A percentile compares a stretch with the other conserved stretches of the same genome.
Evolutionary conservation across 345 rosid species (phyloP).

Genomic region (Toxicodendron radicans): DNA sequence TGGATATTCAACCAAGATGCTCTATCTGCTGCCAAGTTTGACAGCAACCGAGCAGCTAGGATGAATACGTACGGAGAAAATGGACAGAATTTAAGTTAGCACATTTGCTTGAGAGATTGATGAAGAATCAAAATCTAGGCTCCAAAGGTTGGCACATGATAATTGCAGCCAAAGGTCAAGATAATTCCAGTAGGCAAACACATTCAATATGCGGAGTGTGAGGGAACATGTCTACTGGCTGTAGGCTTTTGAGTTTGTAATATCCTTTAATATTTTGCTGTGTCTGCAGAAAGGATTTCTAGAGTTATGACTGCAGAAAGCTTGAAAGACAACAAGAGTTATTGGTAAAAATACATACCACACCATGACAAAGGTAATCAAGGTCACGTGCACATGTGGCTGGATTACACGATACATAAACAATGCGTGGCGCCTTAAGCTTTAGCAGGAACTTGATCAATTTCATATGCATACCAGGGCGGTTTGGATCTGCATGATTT

Average conservation of each 20-base stretch:
- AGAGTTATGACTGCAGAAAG: slow-evolving; percentile 12
- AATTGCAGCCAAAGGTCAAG: slow-evolving; percentile 31
- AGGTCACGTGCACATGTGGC: slow-evolving; percentile 94
- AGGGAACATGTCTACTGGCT: slow-evolving; percentile 95
- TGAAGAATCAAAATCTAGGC: not conserved
- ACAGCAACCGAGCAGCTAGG: not conserved
- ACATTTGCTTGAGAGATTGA: not conserved
- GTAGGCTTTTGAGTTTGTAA: slow-evolving; percentile 70
- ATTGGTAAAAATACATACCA: slow-evolving; percentile 43
- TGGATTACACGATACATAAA: slow-evolving; percentile 92
- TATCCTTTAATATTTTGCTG: slow-evolving; percentile 67
- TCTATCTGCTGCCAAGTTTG: too few relatives aligned
- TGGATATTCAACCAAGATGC: too few relatives aligned
- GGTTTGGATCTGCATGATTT: slow-evolving; percentile 75
- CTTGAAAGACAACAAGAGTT: not conserved
- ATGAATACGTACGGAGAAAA: not conserved
- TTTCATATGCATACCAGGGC: slow-evolving; percentile 98
- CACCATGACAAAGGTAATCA: slow-evolving; percentile 89
- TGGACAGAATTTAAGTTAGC: too few relatives aligned
- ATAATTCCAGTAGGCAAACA: slow-evolving; percentile 75
- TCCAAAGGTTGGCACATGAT: not conserved
- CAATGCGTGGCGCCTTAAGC: slow-evolving; percentile 71
- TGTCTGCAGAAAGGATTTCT: slow-evolving; percentile 42
- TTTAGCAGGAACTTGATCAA: slow-evolving; percentile 78
- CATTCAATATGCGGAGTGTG: slow-evolving; percentile 96